Percentiles rank a stretch among this genome's conserved stretches.
Evolutionary conservation across 1,284 basidiomycete genomes (phyloP).

Genomic region (Tilletiopsis washingtonensis): DNA sequence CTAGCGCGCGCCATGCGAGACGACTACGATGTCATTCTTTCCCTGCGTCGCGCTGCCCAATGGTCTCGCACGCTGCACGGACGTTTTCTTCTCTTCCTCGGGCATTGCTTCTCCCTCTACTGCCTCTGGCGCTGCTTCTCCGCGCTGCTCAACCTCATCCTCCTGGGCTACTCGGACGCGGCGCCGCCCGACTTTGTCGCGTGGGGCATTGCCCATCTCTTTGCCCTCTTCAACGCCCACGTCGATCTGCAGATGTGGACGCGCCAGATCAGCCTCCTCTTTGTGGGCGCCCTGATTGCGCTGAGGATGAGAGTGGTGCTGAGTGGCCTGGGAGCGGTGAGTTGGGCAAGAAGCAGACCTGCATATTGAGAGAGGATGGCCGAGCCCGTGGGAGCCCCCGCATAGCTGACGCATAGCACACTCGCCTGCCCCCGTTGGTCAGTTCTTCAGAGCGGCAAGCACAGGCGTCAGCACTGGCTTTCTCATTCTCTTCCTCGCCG

Average conservation of each 20-base stretch:
- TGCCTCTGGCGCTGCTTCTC: slow-evolving; percentile 38
- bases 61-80: slow-evolving; percentile 44
- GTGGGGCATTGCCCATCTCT: slow-evolving; percentile 38
- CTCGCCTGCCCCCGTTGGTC: background rate
- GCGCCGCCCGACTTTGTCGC: slow-evolving; percentile 45
- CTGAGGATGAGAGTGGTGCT: slow-evolving; percentile 48
- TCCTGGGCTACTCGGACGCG: slow-evolving; percentile 29
- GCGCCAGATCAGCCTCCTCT: slow-evolving; percentile 44
- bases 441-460: slow-evolving; percentile 47
- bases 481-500: slow-evolving; percentile 49
- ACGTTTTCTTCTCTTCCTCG: slow-evolving; percentile 37
- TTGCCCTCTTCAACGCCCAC: slow-evolving; percentile 37
- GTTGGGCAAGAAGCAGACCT: too few relatives aligned
- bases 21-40: slow-evolving; percentile 43
- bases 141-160: slow-evolving; percentile 19
- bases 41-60: slow-evolving; percentile 41
- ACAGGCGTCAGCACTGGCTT: slow-evolving; percentile 48
- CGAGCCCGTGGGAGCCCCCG: too few relatives aligned
- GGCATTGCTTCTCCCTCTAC: slow-evolving; percentile 48
- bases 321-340: slow-evolving; percentile 40
- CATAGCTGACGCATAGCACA: too few relatives aligned
- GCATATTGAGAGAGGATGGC: too few relatives aligned
- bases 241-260: slow-evolving; percentile 48
- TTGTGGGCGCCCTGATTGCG: slow-evolving; percentile 49
- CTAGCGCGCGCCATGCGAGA: slow-evolving; percentile 48